Evolutionary conservation across 805 yeast genomes (phyloP).

Genomic region (Kazachstania psychrophila): DNA sequence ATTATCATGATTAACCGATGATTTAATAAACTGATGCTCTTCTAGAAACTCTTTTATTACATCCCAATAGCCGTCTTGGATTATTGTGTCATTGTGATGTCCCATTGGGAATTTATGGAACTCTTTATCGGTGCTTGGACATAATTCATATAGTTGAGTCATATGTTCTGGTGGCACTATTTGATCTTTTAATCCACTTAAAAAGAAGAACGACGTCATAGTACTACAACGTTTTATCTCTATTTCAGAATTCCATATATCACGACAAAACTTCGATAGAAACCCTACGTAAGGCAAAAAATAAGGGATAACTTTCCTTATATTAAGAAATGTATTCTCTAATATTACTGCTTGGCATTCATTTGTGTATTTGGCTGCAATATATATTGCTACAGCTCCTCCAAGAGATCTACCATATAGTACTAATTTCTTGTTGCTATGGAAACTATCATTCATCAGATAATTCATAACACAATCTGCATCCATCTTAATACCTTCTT

Average conservation of each 20-base stretch:
- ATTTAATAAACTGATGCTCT: slow-evolving; percentile 24
- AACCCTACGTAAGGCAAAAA: slow-evolving; percentile 59
- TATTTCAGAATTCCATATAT: slow-evolving; percentile 72
- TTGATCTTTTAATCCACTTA: slow-evolving; percentile 74
- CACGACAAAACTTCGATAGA: slow-evolving; percentile 54
- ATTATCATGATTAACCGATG: slow-evolving; percentile 1
- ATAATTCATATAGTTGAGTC: slow-evolving; percentile 44
- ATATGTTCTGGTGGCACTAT: slow-evolving; percentile 85
- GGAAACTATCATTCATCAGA: slow-evolving; percentile 41
- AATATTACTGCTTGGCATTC: slow-evolving; percentile 55
- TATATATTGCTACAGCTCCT: slow-evolving; percentile 85
- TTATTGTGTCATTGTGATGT: slow-evolving; percentile 74
- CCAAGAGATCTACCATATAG: slow-evolving; percentile 88
- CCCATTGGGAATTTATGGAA: slow-evolving; percentile 49
- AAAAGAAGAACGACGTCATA: slow-evolving; percentile 54
- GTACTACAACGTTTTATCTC: slow-evolving; percentile 44
- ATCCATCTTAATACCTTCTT: slow-evolving; percentile 71
- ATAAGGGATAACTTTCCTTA: slow-evolving; percentile 65
- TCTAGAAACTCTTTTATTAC: slow-evolving; percentile 46
- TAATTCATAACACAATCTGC: slow-evolving; percentile 62
- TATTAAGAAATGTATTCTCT: slow-evolving; percentile 78
- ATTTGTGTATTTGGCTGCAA: slow-evolving; percentile 50
- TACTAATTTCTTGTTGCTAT: slow-evolving; percentile 41
- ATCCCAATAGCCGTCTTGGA: slow-evolving; percentile 71
- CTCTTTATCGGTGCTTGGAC: slow-evolving; percentile 43